Evolutionary conservation across 306 rosid species (phyloP), one percentile per base, ranked within the genome.

Genomic region (Sindora glabra): DNA sequence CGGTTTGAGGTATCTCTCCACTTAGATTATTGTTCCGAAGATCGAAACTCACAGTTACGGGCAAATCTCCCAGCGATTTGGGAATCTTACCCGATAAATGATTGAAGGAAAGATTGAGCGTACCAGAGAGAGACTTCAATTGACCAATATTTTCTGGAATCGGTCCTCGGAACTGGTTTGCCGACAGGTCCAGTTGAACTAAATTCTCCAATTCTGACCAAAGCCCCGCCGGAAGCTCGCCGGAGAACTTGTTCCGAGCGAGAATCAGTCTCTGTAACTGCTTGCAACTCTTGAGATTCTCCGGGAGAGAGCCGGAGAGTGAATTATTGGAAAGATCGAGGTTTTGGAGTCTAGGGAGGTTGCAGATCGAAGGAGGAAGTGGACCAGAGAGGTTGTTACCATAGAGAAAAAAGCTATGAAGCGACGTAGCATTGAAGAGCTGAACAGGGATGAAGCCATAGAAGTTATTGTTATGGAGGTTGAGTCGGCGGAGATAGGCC

Each of bases 1-100:
- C 99, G 40, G 87, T 86, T 66, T 89, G 97, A 2, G 99, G 99
- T 24, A 94, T 86, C 63, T 89, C 95, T 2, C 99, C 97, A 36
- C 81, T 84, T 6, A 94, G 51, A 49, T 94, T 81, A 44, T 94
- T 94, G 81, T 61, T 69, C 0, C 87, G 83, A 29, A 94, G 89
- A 60, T 94, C 97, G 59, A 86, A 94, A 46, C 91, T 94, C 14
- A 89, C 84, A 0, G 84, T 65, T 3, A 89, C 87, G 1, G 97
- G 95, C 29, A 94, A 83, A 10, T 82, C 71, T 17, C 97, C 97
- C 0, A 94, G 76, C 0, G 91, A 77, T 23, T 82, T 81, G 0
- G 99, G 99, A 10, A 94, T 29, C 50, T 42, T 56, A 0, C 99
- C 97, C 0, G 89, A 74, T 3, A 94, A 57, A 39, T 94, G 97